phyloP scores from a whole-genome alignment of 2,329 filamentous ascomycete species.

The Scolecobasidium constrictum region DNA sequence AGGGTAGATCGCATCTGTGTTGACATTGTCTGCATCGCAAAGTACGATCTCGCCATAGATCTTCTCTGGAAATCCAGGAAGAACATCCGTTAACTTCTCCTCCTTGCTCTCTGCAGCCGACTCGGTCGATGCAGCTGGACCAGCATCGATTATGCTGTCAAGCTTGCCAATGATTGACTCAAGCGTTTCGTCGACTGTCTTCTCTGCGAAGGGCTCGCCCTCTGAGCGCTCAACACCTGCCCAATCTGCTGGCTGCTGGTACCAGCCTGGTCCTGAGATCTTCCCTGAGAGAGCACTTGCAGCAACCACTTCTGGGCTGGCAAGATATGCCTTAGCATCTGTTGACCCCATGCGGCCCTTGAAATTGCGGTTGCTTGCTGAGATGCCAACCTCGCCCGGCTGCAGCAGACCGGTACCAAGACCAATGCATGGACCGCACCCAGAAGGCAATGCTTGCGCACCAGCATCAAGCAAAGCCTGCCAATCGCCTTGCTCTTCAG shows the following conservation, averaged over 20 bases:
- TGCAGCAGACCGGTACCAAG: conserved; percentile 62
- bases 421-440: conserved; percentile 81
- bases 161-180: conserved; percentile 60
- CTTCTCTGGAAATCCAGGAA: conserved; percentile 77
- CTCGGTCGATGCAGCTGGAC: conserved; percentile 16
- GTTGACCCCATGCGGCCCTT: conserved; percentile 80
- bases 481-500: conserved; percentile 80
- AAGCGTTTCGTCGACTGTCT: conserved; percentile 58
- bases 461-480: conserved; percentile 70
- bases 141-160: conserved; percentile 45
- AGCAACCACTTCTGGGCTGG: conserved; percentile 82
- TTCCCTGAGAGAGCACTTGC: conserved; percentile 69
- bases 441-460: conserved; percentile 60
- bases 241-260: conserved; percentile 58
- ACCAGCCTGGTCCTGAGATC: conserved; percentile 69
- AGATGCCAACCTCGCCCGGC: conserved; percentile 76
- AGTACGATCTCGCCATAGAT: conserved; percentile 82
- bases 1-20: conserved; percentile 80
- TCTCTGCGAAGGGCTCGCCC: conserved; percentile 50
- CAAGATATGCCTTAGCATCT: conserved; percentile 74
- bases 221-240: conserved; percentile 60
- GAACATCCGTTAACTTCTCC: conserved; percentile 51
- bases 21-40: conserved; percentile 75
- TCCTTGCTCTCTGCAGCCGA: conserved; percentile 18
- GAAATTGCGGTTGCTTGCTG: conserved; percentile 78